Percentiles rank a stretch among this genome's conserved stretches.
phyloP scores from a whole-genome alignment of 2,329 filamentous ascomycete genomes.

The Coniochaeta hoffmannii region DNA sequence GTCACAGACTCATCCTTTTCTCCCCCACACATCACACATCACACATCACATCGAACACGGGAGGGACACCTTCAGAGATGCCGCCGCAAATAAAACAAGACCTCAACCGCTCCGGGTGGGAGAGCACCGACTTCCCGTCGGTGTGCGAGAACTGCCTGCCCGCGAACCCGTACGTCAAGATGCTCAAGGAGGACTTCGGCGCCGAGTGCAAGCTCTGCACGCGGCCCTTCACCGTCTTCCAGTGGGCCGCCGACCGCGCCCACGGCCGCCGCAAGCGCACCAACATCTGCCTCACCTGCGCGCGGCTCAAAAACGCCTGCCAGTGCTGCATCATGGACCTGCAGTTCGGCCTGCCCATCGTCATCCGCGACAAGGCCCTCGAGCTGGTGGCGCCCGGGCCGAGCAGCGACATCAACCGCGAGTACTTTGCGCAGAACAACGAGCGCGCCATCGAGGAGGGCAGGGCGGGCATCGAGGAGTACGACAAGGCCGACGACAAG shows the following conservation, averaged over 20 bases:
- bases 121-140: conserved; percentile 83
- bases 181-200: conserved; percentile 96
- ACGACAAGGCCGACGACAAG: conserved; percentile 96
- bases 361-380: conserved; percentile 88
- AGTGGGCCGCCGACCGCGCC: conserved; percentile 89
- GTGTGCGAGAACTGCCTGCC: conserved; percentile 90
- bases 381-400: conserved; percentile 97
- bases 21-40: neutral
- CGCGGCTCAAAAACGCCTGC: conserved; percentile 96
- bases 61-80: conserved; percentile 36
- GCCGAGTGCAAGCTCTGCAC: conserved; percentile 86
- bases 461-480: conserved; percentile 75
- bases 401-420: conserved; percentile 84
- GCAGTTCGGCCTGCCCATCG: conserved; percentile 89
- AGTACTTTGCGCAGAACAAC: conserved; percentile 97
- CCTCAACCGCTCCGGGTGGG: conserved; percentile 91
- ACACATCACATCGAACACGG: neutral
- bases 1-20: neutral
- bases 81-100: conserved; percentile 94
- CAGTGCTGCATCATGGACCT: conserved; percentile 98
- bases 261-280: conserved; percentile 83
- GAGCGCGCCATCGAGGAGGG: conserved; percentile 94
- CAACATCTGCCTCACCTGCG: conserved; percentile 93
- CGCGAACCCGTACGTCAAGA: conserved; percentile 96
- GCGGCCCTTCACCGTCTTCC: conserved; percentile 89